A percentile compares a stretch with the other conserved stretches of the same genome.
phyloP scores from a whole-genome alignment of 805 yeast species.

The Yamadazyma philogaea region DNA sequence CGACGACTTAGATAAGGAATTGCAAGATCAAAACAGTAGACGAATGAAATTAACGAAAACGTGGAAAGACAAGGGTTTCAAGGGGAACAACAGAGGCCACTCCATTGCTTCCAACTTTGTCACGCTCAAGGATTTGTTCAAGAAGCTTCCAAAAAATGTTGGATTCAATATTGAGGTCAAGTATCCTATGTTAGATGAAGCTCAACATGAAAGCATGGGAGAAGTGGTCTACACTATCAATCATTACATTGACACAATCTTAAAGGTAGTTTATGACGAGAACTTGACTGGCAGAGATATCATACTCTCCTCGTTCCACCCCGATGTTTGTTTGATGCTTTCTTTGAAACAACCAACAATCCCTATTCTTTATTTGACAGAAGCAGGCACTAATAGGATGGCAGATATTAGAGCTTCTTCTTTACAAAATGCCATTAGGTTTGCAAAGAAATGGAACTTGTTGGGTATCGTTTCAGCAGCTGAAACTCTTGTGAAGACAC shows the following conservation, averaged over 20 bases:
- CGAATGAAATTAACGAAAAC: slow-evolving; percentile 87
- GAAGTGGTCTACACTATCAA: slow-evolving; percentile 80
- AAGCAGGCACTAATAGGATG: slow-evolving; percentile 81
- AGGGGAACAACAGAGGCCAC: slow-evolving; percentile 88
- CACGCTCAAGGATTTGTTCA: slow-evolving; percentile 79
- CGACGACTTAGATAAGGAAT: slow-evolving; percentile 38
- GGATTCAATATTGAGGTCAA: slow-evolving; percentile 95
- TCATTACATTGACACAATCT: slow-evolving; percentile 82
- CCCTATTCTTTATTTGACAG: slow-evolving; percentile 87
- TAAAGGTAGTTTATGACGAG: slow-evolving; percentile 71
- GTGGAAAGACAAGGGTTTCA: slow-evolving; percentile 79
- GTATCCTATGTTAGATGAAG: slow-evolving; percentile 94
- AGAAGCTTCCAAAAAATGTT: slow-evolving; percentile 73
- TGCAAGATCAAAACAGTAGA: slow-evolving; percentile 41
- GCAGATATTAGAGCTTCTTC: slow-evolving; percentile 87
- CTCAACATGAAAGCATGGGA: slow-evolving; percentile 84
- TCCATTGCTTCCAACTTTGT: slow-evolving; percentile 91
- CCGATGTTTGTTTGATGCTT: slow-evolving; percentile 82
- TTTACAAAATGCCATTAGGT: slow-evolving; percentile 85
- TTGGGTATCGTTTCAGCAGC: slow-evolving; percentile 92
- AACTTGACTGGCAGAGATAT: slow-evolving; percentile 77
- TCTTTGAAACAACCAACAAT: slow-evolving; percentile 91
- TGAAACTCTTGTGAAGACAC: slow-evolving; percentile 80
- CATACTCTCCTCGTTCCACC: slow-evolving; percentile 90
- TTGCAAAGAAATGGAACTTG: slow-evolving; percentile 86